A percentile compares a stretch with the other conserved stretches of the same genome.
These are phyloP conservation scores for Arabidopsis lyrata DNA, from an alignment of 441 rosid genomes.

Conservation along the genomic window DNA sequence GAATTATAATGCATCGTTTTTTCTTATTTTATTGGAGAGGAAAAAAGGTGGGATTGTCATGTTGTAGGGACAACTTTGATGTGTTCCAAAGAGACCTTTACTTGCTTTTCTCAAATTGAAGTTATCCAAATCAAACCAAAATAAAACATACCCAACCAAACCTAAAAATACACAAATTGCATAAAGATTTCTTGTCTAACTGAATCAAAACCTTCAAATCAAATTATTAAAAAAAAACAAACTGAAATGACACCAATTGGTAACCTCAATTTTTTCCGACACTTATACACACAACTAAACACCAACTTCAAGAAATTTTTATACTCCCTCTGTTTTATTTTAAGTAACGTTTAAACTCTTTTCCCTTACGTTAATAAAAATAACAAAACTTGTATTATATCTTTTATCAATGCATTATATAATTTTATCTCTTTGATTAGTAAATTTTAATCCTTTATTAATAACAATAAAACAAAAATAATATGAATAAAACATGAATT, in stretches of 20 bases:
- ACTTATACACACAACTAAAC: background rate
- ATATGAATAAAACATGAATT: background rate
- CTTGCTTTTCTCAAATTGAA: conserved; percentile 35
- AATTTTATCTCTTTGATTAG: background rate
- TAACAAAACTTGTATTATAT: background rate
- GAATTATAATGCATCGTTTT: conserved; percentile 40
- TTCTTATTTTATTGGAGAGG: conserved; percentile 56
- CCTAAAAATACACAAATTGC: background rate
- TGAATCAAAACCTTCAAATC: background rate
- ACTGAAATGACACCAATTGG: background rate
- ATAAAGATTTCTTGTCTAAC: conserved; percentile 7
- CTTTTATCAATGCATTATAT: no score
- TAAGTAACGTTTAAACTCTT: no score
- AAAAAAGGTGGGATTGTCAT: conserved; percentile 53
- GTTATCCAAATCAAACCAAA: conserved; percentile 35
- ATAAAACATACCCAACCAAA: background rate
- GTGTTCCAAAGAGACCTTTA: conserved; percentile 47
- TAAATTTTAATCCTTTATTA: no score
- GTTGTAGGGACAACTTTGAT: conserved; percentile 51
- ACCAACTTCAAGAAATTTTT: background rate
- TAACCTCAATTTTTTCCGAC: background rate
- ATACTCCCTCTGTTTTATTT: background rate
- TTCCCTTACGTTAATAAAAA: background rate
- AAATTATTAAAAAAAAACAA: background rate
- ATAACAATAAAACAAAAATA: background rate